Conservation (phyloP, 768 basidiomycete species). For the Termitomyces sp. region DNA sequence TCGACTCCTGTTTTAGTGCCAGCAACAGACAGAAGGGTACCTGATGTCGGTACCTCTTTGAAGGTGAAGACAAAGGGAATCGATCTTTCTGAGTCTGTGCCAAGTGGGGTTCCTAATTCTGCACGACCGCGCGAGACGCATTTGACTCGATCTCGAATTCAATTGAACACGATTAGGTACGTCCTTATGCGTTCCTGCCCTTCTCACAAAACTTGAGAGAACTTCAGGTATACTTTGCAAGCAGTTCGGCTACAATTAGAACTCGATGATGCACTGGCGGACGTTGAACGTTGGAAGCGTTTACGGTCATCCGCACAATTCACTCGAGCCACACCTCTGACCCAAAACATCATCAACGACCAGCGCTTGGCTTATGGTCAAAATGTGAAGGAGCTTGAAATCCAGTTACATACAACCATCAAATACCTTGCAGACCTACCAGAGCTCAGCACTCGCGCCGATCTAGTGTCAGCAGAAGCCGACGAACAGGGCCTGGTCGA, state of each 20-base stretch:
- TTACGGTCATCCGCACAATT: constrained; percentile 30
- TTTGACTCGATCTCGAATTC: constrained; percentile 18
- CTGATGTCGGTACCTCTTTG: not conserved
- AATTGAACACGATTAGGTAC: constrained; percentile 23
- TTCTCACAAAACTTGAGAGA: not conserved
- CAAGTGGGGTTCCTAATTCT: constrained; percentile 8
- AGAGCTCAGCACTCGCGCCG: constrained; percentile 17
- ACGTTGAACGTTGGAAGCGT: constrained; percentile 29
- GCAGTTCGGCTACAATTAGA: constrained; percentile 28
- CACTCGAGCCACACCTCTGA: constrained; percentile 24
- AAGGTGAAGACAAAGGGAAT: constrained; percentile 15
- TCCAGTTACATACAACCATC: constrained; percentile 22
- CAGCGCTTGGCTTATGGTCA: constrained; percentile 19
- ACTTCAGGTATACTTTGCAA: constrained; percentile 26
- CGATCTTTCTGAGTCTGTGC: constrained; percentile 5
- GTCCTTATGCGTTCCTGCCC: constrained; percentile 1
- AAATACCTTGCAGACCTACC: constrained; percentile 27
- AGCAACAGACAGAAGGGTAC: not conserved
- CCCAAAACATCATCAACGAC: constrained; percentile 27
- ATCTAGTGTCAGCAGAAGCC: constrained; percentile 9
- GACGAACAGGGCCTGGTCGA: constrained; percentile 23
- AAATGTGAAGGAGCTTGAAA: constrained; percentile 19
- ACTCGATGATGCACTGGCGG: constrained; percentile 18
- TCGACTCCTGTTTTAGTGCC: not conserved
- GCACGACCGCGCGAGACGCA: constrained; percentile 1